Conservation (phyloP, 345 rosid species). For the Gossypium thurberi region DNA sequence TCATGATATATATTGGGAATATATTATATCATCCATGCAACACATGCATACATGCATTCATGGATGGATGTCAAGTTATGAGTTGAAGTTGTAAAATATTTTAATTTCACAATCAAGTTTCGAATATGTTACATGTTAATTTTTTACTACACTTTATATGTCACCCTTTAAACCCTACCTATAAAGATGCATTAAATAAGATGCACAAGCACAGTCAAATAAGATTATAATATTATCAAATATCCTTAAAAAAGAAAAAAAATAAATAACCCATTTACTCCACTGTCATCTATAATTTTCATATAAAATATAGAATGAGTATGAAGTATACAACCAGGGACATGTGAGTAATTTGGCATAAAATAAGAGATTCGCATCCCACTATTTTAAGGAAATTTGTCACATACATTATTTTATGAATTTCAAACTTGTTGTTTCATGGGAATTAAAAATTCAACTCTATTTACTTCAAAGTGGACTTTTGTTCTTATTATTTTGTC, state of each 20-base stretch:
- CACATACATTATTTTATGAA: neutral
- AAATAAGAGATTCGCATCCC: conserved; percentile 5
- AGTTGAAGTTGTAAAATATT: neutral
- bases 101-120: too few species aligned
- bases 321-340: conserved; percentile 4
- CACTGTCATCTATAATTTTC: too few species aligned
- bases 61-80: neutral
- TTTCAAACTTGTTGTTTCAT: conserved; percentile 2
- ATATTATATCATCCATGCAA: neutral
- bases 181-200: too few species aligned
- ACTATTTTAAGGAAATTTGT: neutral
- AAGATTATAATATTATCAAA: too few species aligned
- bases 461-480: conserved; percentile 21
- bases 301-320: neutral
- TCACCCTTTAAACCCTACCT: too few species aligned
- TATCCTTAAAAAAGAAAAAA: too few species aligned
- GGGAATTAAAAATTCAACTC: conserved; percentile 9
- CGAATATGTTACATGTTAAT: too few species aligned
- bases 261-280: too few species aligned
- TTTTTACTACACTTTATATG: too few species aligned
- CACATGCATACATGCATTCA: neutral
- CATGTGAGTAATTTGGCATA: neutral
- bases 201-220: too few species aligned
- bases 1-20: neutral
- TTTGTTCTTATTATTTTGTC: conserved; percentile 22